Evolutionary conservation across 345 rosid genomes (phyloP), one percentile per base, ranked within the genome.

Genomic region (Erysimum cheiranthoides): DNA sequence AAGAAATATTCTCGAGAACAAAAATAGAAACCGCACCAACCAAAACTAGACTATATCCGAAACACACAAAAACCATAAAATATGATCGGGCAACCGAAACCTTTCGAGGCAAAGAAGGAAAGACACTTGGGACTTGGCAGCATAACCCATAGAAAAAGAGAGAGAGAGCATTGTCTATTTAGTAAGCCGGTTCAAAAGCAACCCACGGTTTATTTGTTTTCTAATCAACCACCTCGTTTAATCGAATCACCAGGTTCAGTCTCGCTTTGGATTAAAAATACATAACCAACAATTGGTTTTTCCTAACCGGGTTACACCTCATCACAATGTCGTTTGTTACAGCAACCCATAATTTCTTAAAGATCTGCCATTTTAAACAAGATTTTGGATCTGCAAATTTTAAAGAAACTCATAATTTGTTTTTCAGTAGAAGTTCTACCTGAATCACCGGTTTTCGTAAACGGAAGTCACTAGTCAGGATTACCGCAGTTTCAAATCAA

Each of bases 21-120:
- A 70, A 70, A 46, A 54, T 62, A 76, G 70, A 63, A 77, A 51
- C 58, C 70, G 40, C 53, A 75, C 60, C 79, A 60, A 59, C 28
- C 54, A 60, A 58, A 68, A 43, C 0, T 69, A 52, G 79, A 61
- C 63, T 40, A 42, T 50, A 35, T 61, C 47, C n/a, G 2, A 42
- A 68, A 50, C 49, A 68, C 49, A 59, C 70, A 68, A 43, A 42
- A 62, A 69, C 73, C 45, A 39, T 75, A 11, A 49, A 5, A 28
- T 39, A 17, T 12, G 42, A 74, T 38, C 49, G 60, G 25, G 12
- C 38, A 73, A 64, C 74, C 31, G 38, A 66, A 58, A 49, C 17
- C 31, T 35, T 34, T 53, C 10, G 6, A 64, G 1, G 25, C 25
- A 21, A 21, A 21, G 25, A 21, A 21, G 25, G 25, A 21, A 21